These are phyloP conservation scores for Aspergillus carlsbadensis DNA, from an alignment of 495 filamentous ascomycete genomes.

Conservation along the genomic window DNA sequence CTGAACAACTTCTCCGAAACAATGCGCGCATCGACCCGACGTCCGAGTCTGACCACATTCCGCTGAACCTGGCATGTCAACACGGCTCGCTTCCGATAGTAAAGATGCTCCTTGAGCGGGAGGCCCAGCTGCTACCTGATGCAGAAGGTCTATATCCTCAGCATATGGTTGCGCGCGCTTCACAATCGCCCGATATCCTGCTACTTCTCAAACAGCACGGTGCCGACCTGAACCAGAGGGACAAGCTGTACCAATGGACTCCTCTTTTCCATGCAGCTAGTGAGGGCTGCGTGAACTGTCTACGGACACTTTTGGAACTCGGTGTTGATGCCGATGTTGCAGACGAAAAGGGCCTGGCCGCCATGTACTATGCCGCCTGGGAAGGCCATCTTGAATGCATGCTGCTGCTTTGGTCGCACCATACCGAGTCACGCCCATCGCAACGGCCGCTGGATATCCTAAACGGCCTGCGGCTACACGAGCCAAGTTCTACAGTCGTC, in stretches of 20 bases:
- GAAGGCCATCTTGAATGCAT: slow-evolving; percentile 96
- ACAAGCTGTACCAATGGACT: slow-evolving; percentile 97
- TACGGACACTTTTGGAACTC: slow-evolving; percentile 72
- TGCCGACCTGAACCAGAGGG: slow-evolving; percentile 87
- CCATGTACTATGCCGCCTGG: slow-evolving; percentile 99
- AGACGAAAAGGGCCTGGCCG: slow-evolving; percentile 90
- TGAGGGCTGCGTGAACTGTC: slow-evolving; percentile 88
- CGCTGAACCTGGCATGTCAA: slow-evolving; percentile 91
- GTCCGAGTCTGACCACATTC: slow-evolving; percentile 86
- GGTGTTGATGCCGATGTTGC: slow-evolving; percentile 71
- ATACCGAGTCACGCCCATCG: slow-evolving; percentile 20
- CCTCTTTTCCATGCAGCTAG: slow-evolving; percentile 94
- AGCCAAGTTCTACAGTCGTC: slow-evolving; percentile 27
- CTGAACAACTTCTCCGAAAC: slow-evolving; percentile 67
- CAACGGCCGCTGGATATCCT: slow-evolving; percentile 36
- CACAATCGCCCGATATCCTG: slow-evolving; percentile 73
- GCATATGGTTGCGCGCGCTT: slow-evolving; percentile 91
- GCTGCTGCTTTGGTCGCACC: slow-evolving; percentile 70
- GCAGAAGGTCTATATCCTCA: slow-evolving; percentile 98
- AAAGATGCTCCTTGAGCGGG: slow-evolving; percentile 74
- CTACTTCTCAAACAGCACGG: slow-evolving; percentile 79
- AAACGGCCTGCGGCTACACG: slow-evolving; percentile 38
- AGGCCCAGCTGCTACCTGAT: slow-evolving; percentile 78
- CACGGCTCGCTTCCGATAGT: slow-evolving; percentile 82
- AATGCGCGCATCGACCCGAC: slow-evolving; percentile 78